These are phyloP conservation scores for Cryoendolithus antarcticus DNA, from an alignment of 2,329 filamentous ascomycete genomes.

Conservation along the genomic window DNA sequence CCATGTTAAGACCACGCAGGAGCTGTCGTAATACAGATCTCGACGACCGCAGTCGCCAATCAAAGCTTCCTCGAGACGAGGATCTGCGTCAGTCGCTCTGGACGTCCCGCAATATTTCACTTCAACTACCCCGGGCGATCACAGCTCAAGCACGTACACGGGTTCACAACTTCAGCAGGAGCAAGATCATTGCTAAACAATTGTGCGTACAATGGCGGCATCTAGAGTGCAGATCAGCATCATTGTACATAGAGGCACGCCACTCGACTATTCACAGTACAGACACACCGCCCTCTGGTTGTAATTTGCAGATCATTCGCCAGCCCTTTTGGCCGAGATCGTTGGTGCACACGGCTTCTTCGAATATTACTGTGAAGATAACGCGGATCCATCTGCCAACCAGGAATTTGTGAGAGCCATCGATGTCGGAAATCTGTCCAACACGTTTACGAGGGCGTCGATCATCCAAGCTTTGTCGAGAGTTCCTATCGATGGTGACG, in stretches of 20 bases:
- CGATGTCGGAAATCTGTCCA: constrained; percentile 2
- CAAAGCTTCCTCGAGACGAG: too few relatives aligned
- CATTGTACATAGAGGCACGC: constrained; percentile 4
- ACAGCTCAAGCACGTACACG: too few relatives aligned
- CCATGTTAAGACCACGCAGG: too few relatives aligned
- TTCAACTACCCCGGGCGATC: too few relatives aligned
- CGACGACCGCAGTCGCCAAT: too few relatives aligned
- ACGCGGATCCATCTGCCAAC: neutral
- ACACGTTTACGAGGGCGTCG: neutral
- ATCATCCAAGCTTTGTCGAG: constrained; percentile 2
- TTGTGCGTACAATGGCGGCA: neutral
- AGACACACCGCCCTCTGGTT: constrained; percentile 8
- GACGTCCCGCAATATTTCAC: too few relatives aligned
- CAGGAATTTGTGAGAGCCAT: constrained; percentile 2
- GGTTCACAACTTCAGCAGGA: too few relatives aligned
- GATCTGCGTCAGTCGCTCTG: too few relatives aligned
- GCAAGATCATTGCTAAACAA: too few relatives aligned
- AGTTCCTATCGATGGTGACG: constrained; percentile 5
- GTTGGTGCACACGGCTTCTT: constrained; percentile 4
- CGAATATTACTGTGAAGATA: constrained; percentile 3
- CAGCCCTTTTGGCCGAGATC: constrained; percentile 1
- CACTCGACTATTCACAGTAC: constrained; percentile 7
- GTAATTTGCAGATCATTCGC: constrained; percentile 3
- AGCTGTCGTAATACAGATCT: too few relatives aligned
- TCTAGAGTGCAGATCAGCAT: constrained; percentile 3